A percentile compares a stretch with the other conserved stretches of the same genome.
These are phyloP conservation scores for Talaromyces sp. DNA, from an alignment of 2,329 filamentous ascomycete species.

Conservation along the genomic window DNA sequence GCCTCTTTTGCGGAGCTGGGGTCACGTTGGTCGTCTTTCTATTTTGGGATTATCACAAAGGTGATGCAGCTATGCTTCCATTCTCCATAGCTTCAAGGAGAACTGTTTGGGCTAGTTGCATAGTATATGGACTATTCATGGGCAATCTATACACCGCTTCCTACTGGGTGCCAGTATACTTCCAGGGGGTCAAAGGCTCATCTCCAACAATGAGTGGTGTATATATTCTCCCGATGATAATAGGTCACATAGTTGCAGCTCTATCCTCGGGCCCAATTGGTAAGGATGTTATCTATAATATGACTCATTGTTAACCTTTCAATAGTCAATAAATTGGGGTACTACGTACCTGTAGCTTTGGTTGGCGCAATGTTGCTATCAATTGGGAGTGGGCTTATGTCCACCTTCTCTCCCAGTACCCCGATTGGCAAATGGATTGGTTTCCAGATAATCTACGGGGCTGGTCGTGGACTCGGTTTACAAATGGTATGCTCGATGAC, in stretches of 20 bases:
- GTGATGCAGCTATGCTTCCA: slow-evolving; percentile 25
- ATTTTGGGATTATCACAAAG: slow-evolving; percentile 22
- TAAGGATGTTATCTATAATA: neutral
- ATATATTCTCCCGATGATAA: slow-evolving; percentile 23
- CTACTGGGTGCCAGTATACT: slow-evolving; percentile 21
- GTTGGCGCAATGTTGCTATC: slow-evolving; percentile 3
- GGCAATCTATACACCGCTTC: slow-evolving; percentile 6
- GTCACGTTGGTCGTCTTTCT: slow-evolving; percentile 18
- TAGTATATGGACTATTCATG: neutral
- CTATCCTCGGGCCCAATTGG: slow-evolving; percentile 16
- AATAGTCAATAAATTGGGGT: slow-evolving; percentile 1
- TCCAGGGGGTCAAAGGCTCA: slow-evolving; percentile 11
- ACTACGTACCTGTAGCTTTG: neutral
- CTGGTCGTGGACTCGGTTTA: slow-evolving; percentile 20
- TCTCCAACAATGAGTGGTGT: slow-evolving; percentile 29
- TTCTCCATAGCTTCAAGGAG: neutral
- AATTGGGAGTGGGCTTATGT: slow-evolving; percentile 23
- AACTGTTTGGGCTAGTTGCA: neutral
- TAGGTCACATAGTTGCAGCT: slow-evolving; percentile 20
- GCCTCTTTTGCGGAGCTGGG: slow-evolving; percentile 16
- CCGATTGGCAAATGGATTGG: no score
- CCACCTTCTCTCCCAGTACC: slow-evolving; percentile 20
- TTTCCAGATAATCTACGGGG: no score
- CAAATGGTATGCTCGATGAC: no score
- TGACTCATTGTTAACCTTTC: neutral